Percentiles rank a stretch among this genome's conserved stretches.
Evolutionary conservation across 2,329 filamentous ascomycete species (phyloP).

Genomic region (Colletotrichum sp.): DNA sequence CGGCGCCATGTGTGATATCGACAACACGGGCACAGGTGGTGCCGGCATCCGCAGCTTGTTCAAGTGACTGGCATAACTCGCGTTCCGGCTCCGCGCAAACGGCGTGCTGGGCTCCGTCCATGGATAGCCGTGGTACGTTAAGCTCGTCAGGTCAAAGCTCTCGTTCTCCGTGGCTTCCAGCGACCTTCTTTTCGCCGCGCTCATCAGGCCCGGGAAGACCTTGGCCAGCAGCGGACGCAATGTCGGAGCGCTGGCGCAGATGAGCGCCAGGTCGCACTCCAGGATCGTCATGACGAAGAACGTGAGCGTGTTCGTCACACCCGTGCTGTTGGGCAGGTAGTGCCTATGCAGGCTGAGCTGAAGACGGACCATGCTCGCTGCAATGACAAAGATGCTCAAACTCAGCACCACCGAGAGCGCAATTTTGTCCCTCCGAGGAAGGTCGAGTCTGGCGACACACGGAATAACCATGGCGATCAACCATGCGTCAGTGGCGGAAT

Average conservation of each 20-base stretch:
- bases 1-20: slow-evolving; percentile 26
- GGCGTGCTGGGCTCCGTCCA: slow-evolving; percentile 28
- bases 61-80: slow-evolving; percentile 21
- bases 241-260: slow-evolving; percentile 38
- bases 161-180: slow-evolving; percentile 7
- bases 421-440: slow-evolving; percentile 47
- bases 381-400: slow-evolving; percentile 45
- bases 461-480: slow-evolving; percentile 49
- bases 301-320: slow-evolving; percentile 28
- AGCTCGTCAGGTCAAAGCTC: slow-evolving; percentile 32
- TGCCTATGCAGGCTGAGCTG: slow-evolving; percentile 32
- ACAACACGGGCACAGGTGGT: slow-evolving; percentile 18
- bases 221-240: slow-evolving; percentile 32
- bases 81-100: slow-evolving; percentile 23
- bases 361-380: slow-evolving; percentile 37
- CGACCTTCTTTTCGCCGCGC: slow-evolving; percentile 15
- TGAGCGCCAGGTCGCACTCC: slow-evolving; percentile 39
- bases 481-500: slow-evolving; percentile 50
- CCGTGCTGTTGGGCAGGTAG: slow-evolving; percentile 24
- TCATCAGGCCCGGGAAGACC: slow-evolving; percentile 29
- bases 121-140: slow-evolving; percentile 35
- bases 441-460: slow-evolving; percentile 40
- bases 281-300: slow-evolving; percentile 42
- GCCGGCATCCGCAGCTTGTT: slow-evolving; percentile 11
- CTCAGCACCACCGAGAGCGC: slow-evolving; percentile 49